Evolutionary conservation across 345 rosid genomes (phyloP), one percentile per base, ranked within the genome.

Genomic region (Salix dunnii): DNA sequence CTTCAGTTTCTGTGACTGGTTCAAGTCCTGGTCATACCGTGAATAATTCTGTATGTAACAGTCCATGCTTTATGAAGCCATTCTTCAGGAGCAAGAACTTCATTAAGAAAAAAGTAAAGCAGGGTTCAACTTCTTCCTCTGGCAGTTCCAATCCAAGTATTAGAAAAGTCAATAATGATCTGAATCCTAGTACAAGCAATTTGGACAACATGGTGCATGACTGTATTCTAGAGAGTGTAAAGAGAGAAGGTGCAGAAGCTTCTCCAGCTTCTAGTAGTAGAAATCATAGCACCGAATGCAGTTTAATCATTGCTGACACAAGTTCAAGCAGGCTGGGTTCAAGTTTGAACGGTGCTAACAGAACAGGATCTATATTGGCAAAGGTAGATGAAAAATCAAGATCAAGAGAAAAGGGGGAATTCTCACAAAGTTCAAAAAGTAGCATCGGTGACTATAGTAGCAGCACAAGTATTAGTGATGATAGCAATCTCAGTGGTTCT

Each of bases 351-450:
- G 74, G 84, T 48, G 71, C 60, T 68, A 74, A 49, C 69, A 76
- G 80, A 80, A 73, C 69, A 67, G 86, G 79, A 76, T 74, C 80
- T 55, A 40, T 78, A 46, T 74, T 82, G 74, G 33, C 70, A 23
- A 89, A 82, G 82, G 75, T 79, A 69, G 92, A 88, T 69, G 90
- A 87, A 58, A 84, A 74, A 78, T 85, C 88, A 67, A 84, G 85
- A 75, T 83, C 87, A 70, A 86, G 87, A 81, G 91, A 87, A 43
- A 91, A 89, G 79, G 89, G 88, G 8, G 91, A 89, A 68, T 85
- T 89, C 81, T 91, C 96, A 61, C 96, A 88, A 72, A 91, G 91
- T 86, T 91, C 94, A 18, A 91, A 91, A 84, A 90, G 97, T 81
- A 91, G 97, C 85, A 88, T 90, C 4, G 94, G 91, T 73, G 92